Evolutionary conservation across 768 basidiomycete genomes (phyloP), one percentile per base, ranked within the genome.

Genomic region (Phlebiopsis gigantea): DNA sequence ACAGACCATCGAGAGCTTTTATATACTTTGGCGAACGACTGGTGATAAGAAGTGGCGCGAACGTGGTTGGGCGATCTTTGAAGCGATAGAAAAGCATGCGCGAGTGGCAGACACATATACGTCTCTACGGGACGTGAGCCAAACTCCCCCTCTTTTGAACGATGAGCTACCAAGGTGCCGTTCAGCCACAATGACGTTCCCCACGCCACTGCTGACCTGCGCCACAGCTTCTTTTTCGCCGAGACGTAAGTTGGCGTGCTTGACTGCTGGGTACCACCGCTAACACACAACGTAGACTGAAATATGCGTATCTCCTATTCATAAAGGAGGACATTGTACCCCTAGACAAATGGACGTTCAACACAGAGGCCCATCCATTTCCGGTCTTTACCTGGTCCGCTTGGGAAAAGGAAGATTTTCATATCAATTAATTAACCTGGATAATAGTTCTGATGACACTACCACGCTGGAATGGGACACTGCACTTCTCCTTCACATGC

Each of bases 1-100:
- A 44, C 50, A 91, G 88, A 81, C 90, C 4, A 66, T 91, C 1
- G 89, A 91, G 65, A 85, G 83, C 17, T 70, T 91, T 57, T 90
- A 84, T 66, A 64, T 90, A 14, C 65, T 91, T 52, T 91, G 84
- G 83, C 79, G 81, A 42, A 77, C 80, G 4, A 91, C 89, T 1
- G 81, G 85, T 0, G 80, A 91, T 62, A 63, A 65, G 43, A 78
- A 74, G 58, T 91, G 90, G 89, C 76, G 88, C 58, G 77, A 82
- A 46, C 78, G 82, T 45, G 88, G 85, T 0, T 89, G 88, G 87
- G 69, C 69, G 28, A 79, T 91, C 25, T 91, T 88, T 61, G 72
- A 86, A 59, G 81, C 85, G 4, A 79, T 91, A 17, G 79, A 87
- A 68, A 75, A 71, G 46, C 73, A 83, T 57, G 75, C 85, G 12